Evolutionary conservation across 2,329 filamentous ascomycete genomes (phyloP), one percentile per base, ranked within the genome.

Genomic region (Talaromyces marneffei): DNA sequence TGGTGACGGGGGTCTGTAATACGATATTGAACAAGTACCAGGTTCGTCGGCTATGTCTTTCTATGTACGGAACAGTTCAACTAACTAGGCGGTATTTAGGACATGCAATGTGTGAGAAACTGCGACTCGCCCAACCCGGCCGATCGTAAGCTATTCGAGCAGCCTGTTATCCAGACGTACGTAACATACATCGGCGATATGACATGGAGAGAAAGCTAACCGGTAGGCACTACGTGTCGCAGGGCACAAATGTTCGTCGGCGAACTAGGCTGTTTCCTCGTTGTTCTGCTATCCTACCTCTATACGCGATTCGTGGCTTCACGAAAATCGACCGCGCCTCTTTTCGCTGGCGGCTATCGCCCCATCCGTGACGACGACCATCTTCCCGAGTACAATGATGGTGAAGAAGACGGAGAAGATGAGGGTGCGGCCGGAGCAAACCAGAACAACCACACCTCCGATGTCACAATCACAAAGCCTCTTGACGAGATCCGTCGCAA

Each of bases 21-120:
- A 99, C 94, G 1, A 85, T 99, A 64, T 82, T 99, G 70, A 97
- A 93, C 68, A 99, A 99, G 74, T 97, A 92, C 72, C 93, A 97
- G 80, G 92, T 92, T 76, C 57, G 52, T 27, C 52, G 27, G n/a
- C 33, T 12, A 39, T 23, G 9, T 10, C 10, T 27, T 39, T 5
- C 16, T 16, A 2, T 14, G 9, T 35, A 52, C n/a, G 2, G 12
- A 33, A 33, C n/a, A 40, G 33, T 4, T 40, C 33, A 39, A 18
- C 20, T 37, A 27, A 55, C 2, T 18, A 7, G 3, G 18, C 12
- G 14, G 16, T 4, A 56, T 53, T 53, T 63, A 79, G 90, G 94
- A 99, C 75, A 96, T 96, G 81, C 91, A 97, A 87, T 99, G 94
- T 78, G 90, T 97, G 42, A 85, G 89, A 66, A 86, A 97, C 79